Conservation (phyloP, 345 rosid genomes). For the Xanthoceras sorbifolium region DNA sequence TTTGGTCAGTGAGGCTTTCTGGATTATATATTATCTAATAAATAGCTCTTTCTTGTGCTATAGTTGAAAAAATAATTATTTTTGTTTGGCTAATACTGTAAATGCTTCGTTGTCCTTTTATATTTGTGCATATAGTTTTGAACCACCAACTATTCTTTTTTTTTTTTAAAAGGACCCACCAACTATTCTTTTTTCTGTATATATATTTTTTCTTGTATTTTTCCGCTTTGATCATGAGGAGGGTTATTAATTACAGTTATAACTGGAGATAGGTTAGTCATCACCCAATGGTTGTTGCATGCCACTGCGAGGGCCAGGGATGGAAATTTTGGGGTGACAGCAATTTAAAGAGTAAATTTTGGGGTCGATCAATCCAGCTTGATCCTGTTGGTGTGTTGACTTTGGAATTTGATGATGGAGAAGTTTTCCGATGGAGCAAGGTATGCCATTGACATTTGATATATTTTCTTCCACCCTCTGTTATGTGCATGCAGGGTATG, state of each 20-base stretch:
- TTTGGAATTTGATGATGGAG: conserved; percentile 41
- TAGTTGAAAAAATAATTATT: neutral
- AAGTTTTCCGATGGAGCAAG: conserved; percentile 35
- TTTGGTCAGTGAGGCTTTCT: conserved; percentile 4
- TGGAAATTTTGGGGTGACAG: conserved; percentile 41
- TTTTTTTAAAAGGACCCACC: no score
- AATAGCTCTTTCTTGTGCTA: neutral
- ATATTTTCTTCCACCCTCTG: neutral
- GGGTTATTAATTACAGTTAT: neutral
- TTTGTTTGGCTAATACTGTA: neutral
- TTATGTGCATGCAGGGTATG: conserved; percentile 23
- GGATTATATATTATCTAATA: neutral
- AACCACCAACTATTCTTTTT: neutral
- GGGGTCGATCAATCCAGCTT: conserved; percentile 40
- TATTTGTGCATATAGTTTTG: neutral
- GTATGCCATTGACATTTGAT: conserved; percentile 15
- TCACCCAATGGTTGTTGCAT: conserved; percentile 40
- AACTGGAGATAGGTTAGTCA: conserved; percentile 33
- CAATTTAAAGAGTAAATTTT: conserved; percentile 36
- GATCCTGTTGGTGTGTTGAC: conserved; percentile 37
- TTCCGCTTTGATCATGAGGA: neutral
- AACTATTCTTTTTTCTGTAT: neutral
- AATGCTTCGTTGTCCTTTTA: neutral
- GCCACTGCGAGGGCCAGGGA: conserved; percentile 36
- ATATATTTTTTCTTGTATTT: neutral